Base-by-base conservation (phyloP, 441 rosid genomes). In the Populus hybrid region DNA sequence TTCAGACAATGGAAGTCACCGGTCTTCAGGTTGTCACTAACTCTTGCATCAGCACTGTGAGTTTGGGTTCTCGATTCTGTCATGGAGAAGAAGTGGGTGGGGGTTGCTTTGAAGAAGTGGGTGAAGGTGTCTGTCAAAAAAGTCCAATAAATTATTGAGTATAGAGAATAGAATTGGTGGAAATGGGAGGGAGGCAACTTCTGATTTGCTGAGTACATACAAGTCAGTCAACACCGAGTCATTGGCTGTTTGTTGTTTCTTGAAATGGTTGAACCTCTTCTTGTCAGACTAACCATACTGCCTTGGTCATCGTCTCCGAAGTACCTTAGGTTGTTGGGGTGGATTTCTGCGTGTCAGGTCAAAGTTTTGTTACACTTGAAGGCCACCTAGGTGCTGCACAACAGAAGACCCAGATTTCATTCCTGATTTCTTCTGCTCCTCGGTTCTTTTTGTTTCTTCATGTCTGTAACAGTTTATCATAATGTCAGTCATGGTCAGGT, bases 21-120 rank as follows among this genome's bases (percentile, higher is more conserved):
- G 68, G 71, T 78, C 79, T 75, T 82, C 84, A 72, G 65, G 80
- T 69, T 82, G 85, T 85, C 79, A 40, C 85, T 80, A 81, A 81
- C 87, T 82, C 75, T 75, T 81, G 83, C 84, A 82, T 84, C 86
- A 85, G 83, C 86, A 83, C 69, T 76, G 63, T 79, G 86, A 79
- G 78, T 76, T 72, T 67, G 61, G 84, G 72, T 42, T 76, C 30
- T 67, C 4, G 74, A 30, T 30, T 78, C 24, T 16, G 57, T 74
- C 76, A 23, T 63, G 84, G 78, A 65, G 82, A 82, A 61, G 66
- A 76, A 75, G 81, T 78, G 72, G 66, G 78, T 26, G 46, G 80
- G 80, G 76, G 67, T 76, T 24, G 71, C 53, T 7, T 63, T 38
- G 34, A 18, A 21, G 77, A 70, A 63, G 28, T 69, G 38, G 79